A percentile compares a stretch with the other conserved stretches of the same genome.
These are phyloP conservation scores for Pyricularia sp. DNA, from an alignment of 2,329 filamentous ascomycete genomes.

Conservation along the genomic window DNA sequence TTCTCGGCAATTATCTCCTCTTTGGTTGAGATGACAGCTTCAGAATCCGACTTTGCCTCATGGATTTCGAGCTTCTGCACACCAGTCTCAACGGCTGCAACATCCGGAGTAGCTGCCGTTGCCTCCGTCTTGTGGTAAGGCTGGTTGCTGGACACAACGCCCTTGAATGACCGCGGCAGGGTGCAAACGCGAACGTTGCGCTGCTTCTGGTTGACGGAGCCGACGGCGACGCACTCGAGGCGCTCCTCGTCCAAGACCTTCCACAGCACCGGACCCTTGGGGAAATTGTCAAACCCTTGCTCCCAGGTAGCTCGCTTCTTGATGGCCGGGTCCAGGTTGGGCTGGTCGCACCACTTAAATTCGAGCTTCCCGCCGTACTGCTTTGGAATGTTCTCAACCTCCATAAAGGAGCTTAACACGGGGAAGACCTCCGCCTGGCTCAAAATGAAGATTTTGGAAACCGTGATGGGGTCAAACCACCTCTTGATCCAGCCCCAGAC, in stretches of 20 bases:
- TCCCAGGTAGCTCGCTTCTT: slow-evolving; percentile 41
- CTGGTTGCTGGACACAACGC: slow-evolving; percentile 9
- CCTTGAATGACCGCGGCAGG: slow-evolving; percentile 31
- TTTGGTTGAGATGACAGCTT: not conserved
- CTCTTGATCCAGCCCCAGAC: slow-evolving; percentile 94
- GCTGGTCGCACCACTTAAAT: slow-evolving; percentile 68
- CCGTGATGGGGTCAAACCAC: slow-evolving; percentile 91
- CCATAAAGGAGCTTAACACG: slow-evolving; percentile 74
- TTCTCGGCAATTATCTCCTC: not conserved
- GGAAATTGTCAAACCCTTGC: slow-evolving; percentile 41
- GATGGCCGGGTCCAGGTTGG: slow-evolving; percentile 58
- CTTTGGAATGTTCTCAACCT: slow-evolving; percentile 74
- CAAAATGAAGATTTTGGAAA: slow-evolving; percentile 93
- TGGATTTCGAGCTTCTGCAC: slow-evolving; percentile 15
- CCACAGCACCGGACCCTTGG: slow-evolving; percentile 49
- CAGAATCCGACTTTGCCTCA: slow-evolving; percentile 2
- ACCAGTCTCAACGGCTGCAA: not conserved
- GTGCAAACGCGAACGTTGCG: slow-evolving; percentile 40
- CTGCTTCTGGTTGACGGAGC: slow-evolving; percentile 33
- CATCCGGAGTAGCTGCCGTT: slow-evolving; percentile 5
- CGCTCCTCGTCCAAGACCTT: slow-evolving; percentile 32
- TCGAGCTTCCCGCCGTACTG: slow-evolving; percentile 83
- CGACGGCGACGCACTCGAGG: slow-evolving; percentile 44
- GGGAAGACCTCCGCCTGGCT: slow-evolving; percentile 61
- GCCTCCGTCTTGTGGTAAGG: slow-evolving; percentile 6